Base-by-base conservation (phyloP, 768 basidiomycete species). In the Rhodotorula kratochvilovae region DNA sequence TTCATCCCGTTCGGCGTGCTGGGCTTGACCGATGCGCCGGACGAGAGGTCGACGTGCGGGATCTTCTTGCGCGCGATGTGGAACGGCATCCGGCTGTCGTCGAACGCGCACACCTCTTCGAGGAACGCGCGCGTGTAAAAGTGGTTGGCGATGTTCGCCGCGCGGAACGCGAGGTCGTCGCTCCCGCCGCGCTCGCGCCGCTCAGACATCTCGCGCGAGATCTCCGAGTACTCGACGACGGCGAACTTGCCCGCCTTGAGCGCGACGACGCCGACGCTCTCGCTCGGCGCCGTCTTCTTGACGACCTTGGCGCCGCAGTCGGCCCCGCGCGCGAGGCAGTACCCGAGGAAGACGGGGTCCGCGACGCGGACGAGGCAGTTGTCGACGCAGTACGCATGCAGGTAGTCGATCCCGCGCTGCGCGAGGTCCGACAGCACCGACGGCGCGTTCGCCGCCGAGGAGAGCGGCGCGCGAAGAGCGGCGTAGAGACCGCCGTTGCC, bases 41-140 rank as follows among this genome's bases (percentile, higher is more conserved):
- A 85, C 66, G 84, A 78, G 68, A 91, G 77, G 78, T 91, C 87
- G 72, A 93, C 83, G 76, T 89, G 86, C 13, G 92, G 84, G 75
- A 99, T 98, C 85, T 98, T 99, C 83, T 99, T 99, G 76, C 89
- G 87, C 51, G 96, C 96, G 77, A 99, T 93, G 83, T 99, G 96
- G 87, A 90, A 97, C 23, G 93, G 89, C 81, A 99, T 90, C 67
- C 90, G 83, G 56, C 87, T 84, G 80, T 97, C 95, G 70, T 71
- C 70, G 80, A 95, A 92, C 5, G 84, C 81, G 76, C 90, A 87
- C 62, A 93, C 89, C 53, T 82, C 80, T 70, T 88, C 86, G 67
- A 99, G 85, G 83, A 90, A 98, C 35, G 84, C 80, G 43, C 89
- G 89, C 51, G 93, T 93, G 83, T 96, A 99, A 82, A 97, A 96